A percentile compares a stretch with the other conserved stretches of the same genome.
Conservation (phyloP, 1,284 basidiomycete species). For the Megacollybia platyphylla region DNA sequence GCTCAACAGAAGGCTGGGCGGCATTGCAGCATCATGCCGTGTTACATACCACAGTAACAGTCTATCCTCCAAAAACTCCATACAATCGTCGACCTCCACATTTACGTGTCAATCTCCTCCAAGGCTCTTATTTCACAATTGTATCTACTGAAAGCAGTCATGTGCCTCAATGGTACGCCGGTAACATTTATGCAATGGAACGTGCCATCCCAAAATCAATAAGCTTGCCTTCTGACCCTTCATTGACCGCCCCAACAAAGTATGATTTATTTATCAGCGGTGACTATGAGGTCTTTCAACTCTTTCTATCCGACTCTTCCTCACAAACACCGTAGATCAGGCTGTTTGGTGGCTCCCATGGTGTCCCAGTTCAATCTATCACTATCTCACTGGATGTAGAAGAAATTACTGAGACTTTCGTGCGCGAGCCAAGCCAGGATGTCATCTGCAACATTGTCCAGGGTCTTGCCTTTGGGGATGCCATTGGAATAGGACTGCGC, state of each 20-base stretch:
- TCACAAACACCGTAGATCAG: conserved; percentile 41
- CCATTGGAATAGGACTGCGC: conserved; percentile 49
- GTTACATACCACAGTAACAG: conserved; percentile 45
- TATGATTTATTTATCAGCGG: conserved; percentile 50
- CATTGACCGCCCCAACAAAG: conserved; percentile 22
- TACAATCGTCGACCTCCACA: conserved; percentile 6
- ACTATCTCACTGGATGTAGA: conserved; percentile 31
- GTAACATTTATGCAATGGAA: conserved; percentile 60
- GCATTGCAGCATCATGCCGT: conserved; percentile 63
- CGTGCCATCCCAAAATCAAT: conserved; percentile 35
- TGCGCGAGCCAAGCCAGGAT: conserved; percentile 36
- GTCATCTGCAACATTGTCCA: conserved; percentile 51
- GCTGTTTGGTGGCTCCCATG: conserved; percentile 61
- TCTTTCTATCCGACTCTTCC: conserved; percentile 4
- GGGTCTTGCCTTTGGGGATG: conserved; percentile 55
- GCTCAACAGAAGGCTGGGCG: conserved; percentile 72
- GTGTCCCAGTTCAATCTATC: conserved; percentile 37
- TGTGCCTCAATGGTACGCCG: conserved; percentile 52
- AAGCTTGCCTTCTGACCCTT: conserved; percentile 32
- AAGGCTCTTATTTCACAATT: conserved; percentile 60
- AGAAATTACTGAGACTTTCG: conserved; percentile 12
- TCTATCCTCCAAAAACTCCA: conserved; percentile 30
- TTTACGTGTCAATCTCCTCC: conserved; percentile 34
- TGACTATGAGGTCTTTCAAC: conserved; percentile 51
- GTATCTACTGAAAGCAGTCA: conserved; percentile 22